Evolutionary conservation across 177 flowering plant species (phyloP).

Genomic region (Vitis hybrid): DNA sequence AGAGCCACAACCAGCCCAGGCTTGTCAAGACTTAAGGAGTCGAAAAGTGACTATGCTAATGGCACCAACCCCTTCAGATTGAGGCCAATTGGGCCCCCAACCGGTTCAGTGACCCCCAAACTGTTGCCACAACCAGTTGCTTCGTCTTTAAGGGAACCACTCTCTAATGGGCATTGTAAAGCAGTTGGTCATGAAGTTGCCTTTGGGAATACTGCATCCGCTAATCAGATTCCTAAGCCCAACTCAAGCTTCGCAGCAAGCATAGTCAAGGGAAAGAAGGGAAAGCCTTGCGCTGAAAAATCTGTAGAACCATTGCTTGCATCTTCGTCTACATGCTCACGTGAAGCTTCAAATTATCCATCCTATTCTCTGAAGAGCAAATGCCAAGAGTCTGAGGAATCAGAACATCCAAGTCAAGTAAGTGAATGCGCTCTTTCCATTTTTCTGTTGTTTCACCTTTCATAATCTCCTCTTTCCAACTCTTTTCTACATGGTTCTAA

Average conservation of each 20-base stretch:
- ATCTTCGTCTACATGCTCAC: conserved; percentile 18
- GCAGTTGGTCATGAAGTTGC: conserved; percentile 2
- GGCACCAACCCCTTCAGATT: not conserved
- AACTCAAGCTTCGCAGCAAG: conserved; percentile 2
- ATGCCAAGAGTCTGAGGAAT: conserved; percentile 7
- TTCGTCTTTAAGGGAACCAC: not conserved
- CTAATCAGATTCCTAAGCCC: not conserved
- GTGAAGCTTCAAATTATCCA: conserved; percentile 17
- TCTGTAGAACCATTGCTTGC: conserved; percentile 1
- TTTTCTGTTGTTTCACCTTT: not conserved
- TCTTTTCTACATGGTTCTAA: not conserved
- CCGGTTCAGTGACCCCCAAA: not conserved
- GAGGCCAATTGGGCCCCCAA: not conserved
- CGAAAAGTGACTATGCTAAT: not conserved
- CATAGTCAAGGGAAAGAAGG: not conserved
- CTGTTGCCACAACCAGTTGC: not conserved
- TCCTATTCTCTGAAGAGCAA: conserved; percentile 7
- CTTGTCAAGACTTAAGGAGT: not conserved
- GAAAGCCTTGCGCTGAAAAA: not conserved
- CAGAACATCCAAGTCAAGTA: conserved; percentile 12
- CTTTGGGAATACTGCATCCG: not conserved
- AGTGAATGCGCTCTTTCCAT: not conserved
- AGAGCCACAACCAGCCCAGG: conserved; percentile 3
- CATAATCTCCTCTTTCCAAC: not conserved
- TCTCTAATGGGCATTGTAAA: conserved; percentile 10